A percentile compares a stretch with the other conserved stretches of the same genome.
Conservation (phyloP, 2,329 filamentous ascomycete genomes). For the Beauveria asiatica region DNA sequence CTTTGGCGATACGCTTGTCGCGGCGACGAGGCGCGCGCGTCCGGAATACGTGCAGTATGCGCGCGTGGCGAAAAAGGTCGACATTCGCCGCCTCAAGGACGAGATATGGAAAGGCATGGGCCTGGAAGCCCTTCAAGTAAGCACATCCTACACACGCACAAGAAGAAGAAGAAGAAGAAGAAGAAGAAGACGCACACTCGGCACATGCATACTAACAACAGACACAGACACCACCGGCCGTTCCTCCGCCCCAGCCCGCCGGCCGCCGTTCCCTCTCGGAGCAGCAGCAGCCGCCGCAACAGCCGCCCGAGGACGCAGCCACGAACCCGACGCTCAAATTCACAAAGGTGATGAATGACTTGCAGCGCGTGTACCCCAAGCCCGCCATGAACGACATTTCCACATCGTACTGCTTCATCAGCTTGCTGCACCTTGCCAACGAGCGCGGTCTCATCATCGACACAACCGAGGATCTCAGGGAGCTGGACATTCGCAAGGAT, state of each 20-base stretch:
- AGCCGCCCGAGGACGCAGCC: conserved; percentile 21
- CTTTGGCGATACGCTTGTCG: conserved; percentile 61
- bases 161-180: neutral
- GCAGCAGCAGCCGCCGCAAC: conserved; percentile 27
- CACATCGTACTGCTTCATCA: conserved; percentile 90
- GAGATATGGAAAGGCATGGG: conserved; percentile 62
- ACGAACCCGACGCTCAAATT: conserved; percentile 63
- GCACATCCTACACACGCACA: conserved; percentile 14
- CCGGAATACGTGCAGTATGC: conserved; percentile 66
- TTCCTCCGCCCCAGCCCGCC: neutral
- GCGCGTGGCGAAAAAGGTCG: conserved; percentile 62
- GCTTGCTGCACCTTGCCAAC: conserved; percentile 81
- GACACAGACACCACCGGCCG: conserved; percentile 1
- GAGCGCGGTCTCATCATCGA: conserved; percentile 80
- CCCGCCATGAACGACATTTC: conserved; percentile 88
- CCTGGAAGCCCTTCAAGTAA: conserved; percentile 44
- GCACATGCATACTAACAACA: neutral
- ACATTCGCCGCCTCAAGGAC: conserved; percentile 59
- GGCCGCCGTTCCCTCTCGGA: conserved; percentile 6
- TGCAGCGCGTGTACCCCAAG: conserved; percentile 80
- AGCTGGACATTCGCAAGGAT: conserved; percentile 54
- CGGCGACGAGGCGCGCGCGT: conserved; percentile 51
- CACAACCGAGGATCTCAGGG: conserved; percentile 48
- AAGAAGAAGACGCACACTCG: neutral
- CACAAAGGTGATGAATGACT: conserved; percentile 81